phyloP scores from a whole-genome alignment of 1,139 yeast species.

The Taiozyma sp. region DNA sequence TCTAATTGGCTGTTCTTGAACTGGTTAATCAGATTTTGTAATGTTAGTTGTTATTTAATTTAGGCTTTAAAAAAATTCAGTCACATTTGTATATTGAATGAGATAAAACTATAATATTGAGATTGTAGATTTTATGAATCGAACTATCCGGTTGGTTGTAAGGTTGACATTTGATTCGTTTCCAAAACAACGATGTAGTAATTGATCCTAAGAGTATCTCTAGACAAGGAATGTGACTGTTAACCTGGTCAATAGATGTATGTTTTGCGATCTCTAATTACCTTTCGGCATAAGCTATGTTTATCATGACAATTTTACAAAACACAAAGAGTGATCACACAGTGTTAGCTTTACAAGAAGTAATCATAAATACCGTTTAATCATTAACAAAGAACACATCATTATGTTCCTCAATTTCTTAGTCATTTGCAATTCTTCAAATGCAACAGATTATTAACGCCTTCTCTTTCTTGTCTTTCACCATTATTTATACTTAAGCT shows the following conservation, averaged over 20 bases:
- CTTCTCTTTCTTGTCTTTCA: constrained; percentile 5
- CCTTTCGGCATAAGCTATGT: too few relatives aligned
- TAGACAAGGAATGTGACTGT: too few relatives aligned
- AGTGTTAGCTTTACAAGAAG: background rate
- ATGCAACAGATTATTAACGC: constrained; percentile 7
- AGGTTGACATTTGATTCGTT: too few relatives aligned
- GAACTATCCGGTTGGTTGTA: too few relatives aligned
- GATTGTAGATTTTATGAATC: background rate
- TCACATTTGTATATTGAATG: constrained; percentile 7
- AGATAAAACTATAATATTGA: background rate
- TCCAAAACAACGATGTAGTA: too few relatives aligned
- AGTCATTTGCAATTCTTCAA: constrained; percentile 7
- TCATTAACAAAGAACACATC: background rate
- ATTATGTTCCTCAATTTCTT: background rate
- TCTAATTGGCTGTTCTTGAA: background rate
- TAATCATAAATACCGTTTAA: background rate
- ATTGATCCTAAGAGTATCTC: too few relatives aligned
- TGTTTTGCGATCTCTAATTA: too few relatives aligned
- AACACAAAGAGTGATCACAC: background rate
- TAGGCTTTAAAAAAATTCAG: constrained; percentile 4
- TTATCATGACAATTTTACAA: too few relatives aligned
- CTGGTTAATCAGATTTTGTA: background rate
- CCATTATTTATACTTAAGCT: constrained; percentile 1
- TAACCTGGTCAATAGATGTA: too few relatives aligned
- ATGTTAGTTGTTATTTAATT: constrained; percentile 3